phyloP scores from a whole-genome alignment of 2,329 filamentous ascomycete genomes.

The Sporothrix curviconia region DNA sequence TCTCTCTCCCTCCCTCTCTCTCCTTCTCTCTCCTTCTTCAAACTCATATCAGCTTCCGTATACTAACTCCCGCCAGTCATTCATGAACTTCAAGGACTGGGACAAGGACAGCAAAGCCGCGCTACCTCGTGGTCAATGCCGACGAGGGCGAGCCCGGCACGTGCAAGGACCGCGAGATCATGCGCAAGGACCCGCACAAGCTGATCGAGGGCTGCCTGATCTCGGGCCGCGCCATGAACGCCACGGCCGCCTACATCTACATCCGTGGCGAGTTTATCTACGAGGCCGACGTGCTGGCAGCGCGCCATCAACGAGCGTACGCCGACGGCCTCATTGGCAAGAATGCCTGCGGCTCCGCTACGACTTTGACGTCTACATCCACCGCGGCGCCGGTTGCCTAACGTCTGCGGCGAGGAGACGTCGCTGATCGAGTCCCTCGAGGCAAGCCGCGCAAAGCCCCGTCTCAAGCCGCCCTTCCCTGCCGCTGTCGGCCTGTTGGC shows the following conservation, averaged over 20 bases:
- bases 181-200: constrained; percentile 99
- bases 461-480: constrained; percentile 97
- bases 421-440: constrained; percentile 97
- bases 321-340: constrained; percentile 91
- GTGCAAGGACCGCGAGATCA: constrained; percentile 99
- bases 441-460: constrained; percentile 97
- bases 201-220: constrained; percentile 95
- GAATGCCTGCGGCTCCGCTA: constrained; percentile 94
- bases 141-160: constrained; percentile 98
- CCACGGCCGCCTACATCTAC: constrained; percentile 97
- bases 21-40: constrained; percentile 10
- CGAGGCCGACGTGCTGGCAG: constrained; percentile 88
- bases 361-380: constrained; percentile 94
- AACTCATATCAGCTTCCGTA: too few species aligned
- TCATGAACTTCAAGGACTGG: constrained; percentile 99
- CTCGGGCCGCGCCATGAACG: constrained; percentile 96
- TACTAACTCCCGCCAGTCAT: constrained; percentile 55
- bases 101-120: constrained; percentile 93
- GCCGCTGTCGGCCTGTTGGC: constrained; percentile 91
- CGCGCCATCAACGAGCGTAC: constrained; percentile 97
- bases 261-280: constrained; percentile 98
- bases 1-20: not conserved
- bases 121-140: constrained; percentile 96
- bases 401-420: constrained; percentile 96
- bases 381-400: constrained; percentile 97